A percentile compares a stretch with the other conserved stretches of the same genome.
phyloP scores from a whole-genome alignment of 129 eudicot species.

The Artemisia argyi region DNA sequence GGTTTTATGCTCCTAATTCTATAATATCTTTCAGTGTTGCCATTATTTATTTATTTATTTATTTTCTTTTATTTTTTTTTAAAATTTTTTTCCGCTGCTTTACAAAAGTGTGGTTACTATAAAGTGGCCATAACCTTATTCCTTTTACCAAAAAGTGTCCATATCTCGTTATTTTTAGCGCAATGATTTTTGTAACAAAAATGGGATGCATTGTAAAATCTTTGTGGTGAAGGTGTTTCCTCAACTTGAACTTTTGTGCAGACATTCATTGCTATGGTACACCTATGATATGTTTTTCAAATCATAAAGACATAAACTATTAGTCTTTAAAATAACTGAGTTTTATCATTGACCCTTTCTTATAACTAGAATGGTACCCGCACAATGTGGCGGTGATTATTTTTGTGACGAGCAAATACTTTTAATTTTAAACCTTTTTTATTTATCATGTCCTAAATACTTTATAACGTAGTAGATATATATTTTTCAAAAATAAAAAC shows the following conservation, averaged over 20 bases:
- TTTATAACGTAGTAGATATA: too few species aligned
- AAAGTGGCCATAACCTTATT: conserved; percentile 21
- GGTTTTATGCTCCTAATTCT: conserved; percentile 14
- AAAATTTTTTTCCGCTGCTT: not conserved
- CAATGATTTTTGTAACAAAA: conserved; percentile 15
- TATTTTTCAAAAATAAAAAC: too few species aligned
- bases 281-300: conserved; percentile 5
- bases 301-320: too few species aligned
- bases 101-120: conserved; percentile 14
- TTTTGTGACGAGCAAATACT: too few species aligned
- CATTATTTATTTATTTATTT: too few species aligned
- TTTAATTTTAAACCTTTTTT: too few species aligned
- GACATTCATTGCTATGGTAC: not conserved
- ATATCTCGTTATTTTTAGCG: not conserved
- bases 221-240: conserved; percentile 11
- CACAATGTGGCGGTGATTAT: too few species aligned
- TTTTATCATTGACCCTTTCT: too few species aligned
- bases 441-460: too few species aligned
- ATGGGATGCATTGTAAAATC: not conserved
- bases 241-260: conserved; percentile 17
- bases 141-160: conserved; percentile 30
- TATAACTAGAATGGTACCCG: too few species aligned
- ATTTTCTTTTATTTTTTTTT: too few species aligned
- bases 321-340: too few species aligned
- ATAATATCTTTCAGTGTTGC: conserved; percentile 13